These are phyloP conservation scores for Crithidia thermophila DNA, from an alignment of 208 protist species.

Conservation along the genomic window DNA sequence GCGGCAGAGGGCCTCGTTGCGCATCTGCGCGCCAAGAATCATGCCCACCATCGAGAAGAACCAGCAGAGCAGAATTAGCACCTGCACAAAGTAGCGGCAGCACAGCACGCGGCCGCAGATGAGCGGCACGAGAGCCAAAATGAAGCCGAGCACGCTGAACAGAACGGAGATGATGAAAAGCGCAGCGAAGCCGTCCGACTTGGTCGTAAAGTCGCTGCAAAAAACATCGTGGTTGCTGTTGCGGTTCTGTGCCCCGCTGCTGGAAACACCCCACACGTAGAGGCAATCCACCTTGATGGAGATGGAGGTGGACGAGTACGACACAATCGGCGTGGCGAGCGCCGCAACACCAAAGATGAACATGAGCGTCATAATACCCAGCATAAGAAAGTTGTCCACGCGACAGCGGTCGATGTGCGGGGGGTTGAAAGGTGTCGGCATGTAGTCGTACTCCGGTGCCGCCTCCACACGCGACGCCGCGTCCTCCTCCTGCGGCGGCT, in stretches of 20 bases:
- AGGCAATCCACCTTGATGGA: conserved; percentile 18
- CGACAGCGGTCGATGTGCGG: conserved; percentile 37
- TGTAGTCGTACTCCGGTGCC: conserved; percentile 33
- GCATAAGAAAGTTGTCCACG: conserved; percentile 37
- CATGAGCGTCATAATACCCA: conserved; percentile 16
- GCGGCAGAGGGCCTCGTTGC: conserved; percentile 22
- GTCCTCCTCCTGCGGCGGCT: background rate
- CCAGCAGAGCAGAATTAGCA: conserved; percentile 27
- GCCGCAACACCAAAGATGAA: conserved; percentile 29
- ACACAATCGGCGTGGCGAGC: conserved; percentile 24
- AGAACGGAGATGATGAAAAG: conserved; percentile 25
- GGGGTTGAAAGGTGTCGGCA: conserved; percentile 38
- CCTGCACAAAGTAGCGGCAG: conserved; percentile 35
- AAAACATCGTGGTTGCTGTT: conserved; percentile 21
- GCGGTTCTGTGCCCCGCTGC: background rate
- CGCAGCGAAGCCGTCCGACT: conserved; percentile 24
- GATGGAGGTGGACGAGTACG: conserved; percentile 10
- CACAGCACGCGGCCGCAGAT: conserved; percentile 33
- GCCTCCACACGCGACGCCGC: background rate
- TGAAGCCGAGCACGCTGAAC: conserved; percentile 1
- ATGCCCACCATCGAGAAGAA: conserved; percentile 31
- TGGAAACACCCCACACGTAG: conserved; percentile 6
- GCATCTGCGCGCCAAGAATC: conserved; percentile 27
- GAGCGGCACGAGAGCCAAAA: conserved; percentile 30
- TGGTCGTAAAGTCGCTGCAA: conserved; percentile 22